Conservation (phyloP, 345 rosid species). For the Lepidium africanum region DNA sequence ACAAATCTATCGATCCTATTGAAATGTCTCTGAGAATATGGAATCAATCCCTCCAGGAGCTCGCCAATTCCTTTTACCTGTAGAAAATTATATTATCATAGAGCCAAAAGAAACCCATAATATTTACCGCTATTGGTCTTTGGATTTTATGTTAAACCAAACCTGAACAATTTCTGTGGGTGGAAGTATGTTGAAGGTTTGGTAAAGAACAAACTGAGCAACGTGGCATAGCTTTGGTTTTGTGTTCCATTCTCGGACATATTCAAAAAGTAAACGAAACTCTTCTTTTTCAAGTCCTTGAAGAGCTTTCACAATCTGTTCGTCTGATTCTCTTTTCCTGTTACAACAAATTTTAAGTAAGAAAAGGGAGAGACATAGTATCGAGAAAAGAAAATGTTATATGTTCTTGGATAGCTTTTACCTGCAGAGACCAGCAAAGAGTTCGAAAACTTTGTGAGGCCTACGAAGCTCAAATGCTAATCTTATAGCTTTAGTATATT, state of each 20-base stretch:
- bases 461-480: slow-evolving; percentile 77
- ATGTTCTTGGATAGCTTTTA: slow-evolving; percentile 22
- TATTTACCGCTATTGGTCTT: background rate
- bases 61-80: slow-evolving; percentile 83
- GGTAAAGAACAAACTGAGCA: slow-evolving; percentile 74
- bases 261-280: slow-evolving; percentile 58
- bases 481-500: slow-evolving; percentile 69
- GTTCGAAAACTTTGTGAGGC: slow-evolving; percentile 74
- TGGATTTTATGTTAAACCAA: background rate
- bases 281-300: slow-evolving; percentile 63
- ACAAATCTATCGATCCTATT: slow-evolving; percentile 80
- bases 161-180: slow-evolving; percentile 84
- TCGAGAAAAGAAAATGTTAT: background rate
- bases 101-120: slow-evolving; percentile 7
- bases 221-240: slow-evolving; percentile 86
- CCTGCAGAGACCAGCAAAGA: slow-evolving; percentile 75
- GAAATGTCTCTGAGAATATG: slow-evolving; percentile 87
- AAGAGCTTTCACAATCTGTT: slow-evolving; percentile 59
- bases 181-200: slow-evolving; percentile 59
- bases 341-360: background rate
- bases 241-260: slow-evolving; percentile 88
- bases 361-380: background rate
- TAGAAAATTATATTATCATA: background rate
- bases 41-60: slow-evolving; percentile 79
- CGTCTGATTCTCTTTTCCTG: slow-evolving; percentile 52